A percentile compares a stretch with the other conserved stretches of the same genome.
These are phyloP conservation scores for Dactylis glomerata DNA, from an alignment of 176 grass and related monocot species.

Conservation along the genomic window DNA sequence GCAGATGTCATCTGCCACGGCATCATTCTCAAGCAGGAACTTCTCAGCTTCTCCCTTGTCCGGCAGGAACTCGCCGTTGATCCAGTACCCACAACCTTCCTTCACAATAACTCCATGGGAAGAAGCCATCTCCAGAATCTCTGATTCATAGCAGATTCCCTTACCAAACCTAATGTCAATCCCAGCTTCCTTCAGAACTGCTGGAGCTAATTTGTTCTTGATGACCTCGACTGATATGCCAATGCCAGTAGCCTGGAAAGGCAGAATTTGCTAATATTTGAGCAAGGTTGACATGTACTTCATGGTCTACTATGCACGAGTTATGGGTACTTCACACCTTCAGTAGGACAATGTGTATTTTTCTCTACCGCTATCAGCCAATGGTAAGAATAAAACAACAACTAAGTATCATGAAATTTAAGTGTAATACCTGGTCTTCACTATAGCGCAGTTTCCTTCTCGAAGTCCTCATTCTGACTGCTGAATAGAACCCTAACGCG, in stretches of 20 bases:
- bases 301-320: not conserved
- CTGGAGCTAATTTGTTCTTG: slow-evolving; percentile 89
- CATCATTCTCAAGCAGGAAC: slow-evolving; percentile 54
- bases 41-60: slow-evolving; percentile 60
- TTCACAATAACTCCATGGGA: slow-evolving; percentile 54
- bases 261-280: not conserved
- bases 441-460: slow-evolving; percentile 61
- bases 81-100: slow-evolving; percentile 74
- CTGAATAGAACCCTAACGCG: slow-evolving; percentile 81
- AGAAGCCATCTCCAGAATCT: slow-evolving; percentile 78
- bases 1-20: slow-evolving; percentile 48
- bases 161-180: slow-evolving; percentile 77
- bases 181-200: slow-evolving; percentile 62
- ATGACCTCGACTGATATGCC: slow-evolving; percentile 69
- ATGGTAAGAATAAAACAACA: not conserved
- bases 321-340: not conserved
- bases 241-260: slow-evolving; percentile 67
- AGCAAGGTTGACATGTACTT: not conserved
- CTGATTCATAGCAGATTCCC: slow-evolving; percentile 66
- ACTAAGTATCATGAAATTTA: not conserved
- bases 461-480: slow-evolving; percentile 88
- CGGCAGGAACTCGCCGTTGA: slow-evolving; percentile 48
- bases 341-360: not conserved
- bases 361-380: not conserved
- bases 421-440: slow-evolving; percentile 56